Percentiles rank a stretch among this genome's conserved stretches.
phyloP scores from a whole-genome alignment of 2,329 filamentous ascomycete genomes.

The Stromatinia cepivora region DNA sequence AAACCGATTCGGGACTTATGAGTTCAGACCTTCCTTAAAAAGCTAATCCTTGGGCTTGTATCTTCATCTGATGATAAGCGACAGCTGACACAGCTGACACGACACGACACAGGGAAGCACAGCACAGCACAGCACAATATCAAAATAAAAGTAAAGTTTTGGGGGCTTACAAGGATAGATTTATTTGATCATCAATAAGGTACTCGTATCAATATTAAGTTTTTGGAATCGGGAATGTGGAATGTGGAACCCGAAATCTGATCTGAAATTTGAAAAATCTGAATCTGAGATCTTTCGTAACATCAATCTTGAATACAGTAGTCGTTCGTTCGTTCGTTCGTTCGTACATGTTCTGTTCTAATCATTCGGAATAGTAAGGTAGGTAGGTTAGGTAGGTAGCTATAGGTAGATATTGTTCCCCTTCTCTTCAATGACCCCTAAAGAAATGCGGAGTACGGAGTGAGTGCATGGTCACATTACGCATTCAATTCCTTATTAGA shows the following conservation, averaged over 20 bases:
- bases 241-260: no score
- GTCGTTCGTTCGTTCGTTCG: no score
- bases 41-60: background rate
- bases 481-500: background rate
- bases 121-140: background rate
- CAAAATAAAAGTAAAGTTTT: no score
- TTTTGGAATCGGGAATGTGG: no score
- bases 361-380: background rate
- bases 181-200: no score
- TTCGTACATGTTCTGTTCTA: background rate
- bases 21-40: constrained; percentile 9
- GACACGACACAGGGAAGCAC: background rate
- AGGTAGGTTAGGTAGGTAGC: no score
- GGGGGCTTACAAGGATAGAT: no score
- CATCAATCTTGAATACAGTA: no score
- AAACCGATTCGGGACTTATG: background rate
- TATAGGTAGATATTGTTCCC: background rate
- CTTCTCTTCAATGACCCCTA: background rate
- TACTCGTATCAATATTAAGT: no score
- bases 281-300: no score
- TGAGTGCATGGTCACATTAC: background rate
- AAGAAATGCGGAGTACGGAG: constrained; percentile 2
- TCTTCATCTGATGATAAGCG: background rate
- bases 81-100: background rate
- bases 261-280: no score